phyloP scores from a whole-genome alignment of 176 grass and related monocot species.

The Lolium perenne region DNA sequence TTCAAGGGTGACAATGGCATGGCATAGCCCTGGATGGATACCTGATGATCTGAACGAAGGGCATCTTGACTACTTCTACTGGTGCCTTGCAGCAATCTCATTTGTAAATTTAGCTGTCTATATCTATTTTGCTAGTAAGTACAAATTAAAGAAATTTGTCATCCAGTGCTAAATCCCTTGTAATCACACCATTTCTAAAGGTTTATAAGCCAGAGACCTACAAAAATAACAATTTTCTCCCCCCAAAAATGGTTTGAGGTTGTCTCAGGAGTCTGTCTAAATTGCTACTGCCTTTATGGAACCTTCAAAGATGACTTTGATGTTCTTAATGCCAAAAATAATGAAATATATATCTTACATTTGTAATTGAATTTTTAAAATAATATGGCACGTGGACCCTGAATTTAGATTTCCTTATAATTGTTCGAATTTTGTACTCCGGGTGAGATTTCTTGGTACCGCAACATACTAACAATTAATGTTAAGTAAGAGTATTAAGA shows the following conservation, averaged over 20 bases:
- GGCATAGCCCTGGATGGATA: slow-evolving; percentile 68
- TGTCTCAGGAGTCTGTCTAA: not conserved
- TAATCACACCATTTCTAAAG: not conserved
- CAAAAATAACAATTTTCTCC: not conserved
- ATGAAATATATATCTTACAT: not conserved
- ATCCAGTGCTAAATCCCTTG: slow-evolving; percentile 38
- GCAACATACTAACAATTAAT: too few relatives aligned
- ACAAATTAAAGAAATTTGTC: slow-evolving; percentile 66
- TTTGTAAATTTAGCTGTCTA: slow-evolving; percentile 66
- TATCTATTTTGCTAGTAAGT: slow-evolving; percentile 64
- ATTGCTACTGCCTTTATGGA: not conserved
- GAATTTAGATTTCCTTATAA: too few relatives aligned
- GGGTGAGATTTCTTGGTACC: too few relatives aligned
- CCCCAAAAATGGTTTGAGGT: not conserved
- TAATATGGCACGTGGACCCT: too few relatives aligned
- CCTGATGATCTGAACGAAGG: slow-evolving; percentile 77
- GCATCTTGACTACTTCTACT: slow-evolving; percentile 79
- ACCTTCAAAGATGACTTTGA: not conserved
- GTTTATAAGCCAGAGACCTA: not conserved
- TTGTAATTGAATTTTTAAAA: too few relatives aligned
- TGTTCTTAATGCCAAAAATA: not conserved
- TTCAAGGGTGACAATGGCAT: slow-evolving; percentile 40
- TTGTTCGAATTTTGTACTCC: too few relatives aligned
- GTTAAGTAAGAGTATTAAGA: too few relatives aligned
- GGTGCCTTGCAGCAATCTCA: slow-evolving; percentile 53